These are phyloP conservation scores for Metrosideros polymorpha DNA, from an alignment of 441 rosid genomes.

Conservation along the genomic window DNA sequence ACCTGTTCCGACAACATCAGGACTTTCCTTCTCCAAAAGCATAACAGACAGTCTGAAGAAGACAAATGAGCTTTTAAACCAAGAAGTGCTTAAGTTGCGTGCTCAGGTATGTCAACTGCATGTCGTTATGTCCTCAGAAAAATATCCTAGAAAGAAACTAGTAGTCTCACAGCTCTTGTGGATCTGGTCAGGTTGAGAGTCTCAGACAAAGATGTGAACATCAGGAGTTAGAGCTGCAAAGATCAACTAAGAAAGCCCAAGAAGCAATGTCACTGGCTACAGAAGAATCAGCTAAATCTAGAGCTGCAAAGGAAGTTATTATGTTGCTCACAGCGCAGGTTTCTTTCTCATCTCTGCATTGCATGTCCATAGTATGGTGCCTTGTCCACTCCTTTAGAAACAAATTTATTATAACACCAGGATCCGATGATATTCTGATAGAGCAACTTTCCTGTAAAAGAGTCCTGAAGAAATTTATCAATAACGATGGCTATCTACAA, in stretches of 20 bases:
- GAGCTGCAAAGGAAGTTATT: conserved; percentile 94
- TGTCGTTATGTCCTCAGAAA: not conserved
- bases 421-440: not conserved
- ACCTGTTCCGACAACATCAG: conserved; percentile 77
- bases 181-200: conserved; percentile 64
- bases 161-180: conserved; percentile 1
- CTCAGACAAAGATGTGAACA: conserved; percentile 70
- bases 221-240: conserved; percentile 84
- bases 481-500: not conserved
- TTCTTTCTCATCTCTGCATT: conserved; percentile 8
- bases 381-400: not conserved
- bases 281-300: conserved; percentile 85
- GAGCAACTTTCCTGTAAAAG: not conserved
- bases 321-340: conserved; percentile 94
- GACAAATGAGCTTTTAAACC: conserved; percentile 88
- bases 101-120: conserved; percentile 51
- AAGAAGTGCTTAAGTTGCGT: conserved; percentile 80
- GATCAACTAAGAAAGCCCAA: conserved; percentile 72
- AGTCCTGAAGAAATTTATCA: not conserved
- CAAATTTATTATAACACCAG: not conserved
- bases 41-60: conserved; percentile 85
- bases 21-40: conserved; percentile 78
- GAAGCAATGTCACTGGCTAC: conserved; percentile 73
- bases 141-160: not conserved
- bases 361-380: not conserved